Evolutionary conservation across 1,284 basidiomycete species (phyloP).

Genomic region (Ceratobasidium sp.): DNA sequence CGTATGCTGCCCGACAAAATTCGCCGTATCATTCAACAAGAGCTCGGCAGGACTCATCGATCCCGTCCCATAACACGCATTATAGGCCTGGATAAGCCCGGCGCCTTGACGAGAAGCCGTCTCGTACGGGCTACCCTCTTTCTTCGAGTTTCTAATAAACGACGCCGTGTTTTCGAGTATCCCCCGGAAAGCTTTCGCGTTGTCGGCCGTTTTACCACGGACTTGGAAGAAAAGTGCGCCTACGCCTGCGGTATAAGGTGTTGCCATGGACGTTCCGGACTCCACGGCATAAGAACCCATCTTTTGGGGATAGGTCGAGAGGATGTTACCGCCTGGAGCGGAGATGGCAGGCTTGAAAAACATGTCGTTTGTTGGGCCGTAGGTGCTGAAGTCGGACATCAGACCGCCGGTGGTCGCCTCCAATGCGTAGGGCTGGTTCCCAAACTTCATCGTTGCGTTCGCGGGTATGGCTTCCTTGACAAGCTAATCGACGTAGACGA

Average conservation of each 20-base stretch:
- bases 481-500: too few relatives aligned
- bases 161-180: slow-evolving; percentile 73
- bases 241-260: slow-evolving; percentile 72
- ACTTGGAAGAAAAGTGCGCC: slow-evolving; percentile 73
- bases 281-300: too few relatives aligned
- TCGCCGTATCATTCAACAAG: neutral
- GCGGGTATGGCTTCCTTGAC: too few relatives aligned
- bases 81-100: slow-evolving; percentile 74
- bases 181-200: slow-evolving; percentile 62
- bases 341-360: slow-evolving; percentile 70
- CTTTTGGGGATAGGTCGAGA: slow-evolving; percentile 74
- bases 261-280: slow-evolving; percentile 64
- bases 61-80: slow-evolving; percentile 58
- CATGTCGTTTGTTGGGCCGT: slow-evolving; percentile 73
- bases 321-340: slow-evolving; percentile 74
- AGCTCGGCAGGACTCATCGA: neutral
- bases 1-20: neutral
- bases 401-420: too few relatives aligned
- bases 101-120: slow-evolving; percentile 76
- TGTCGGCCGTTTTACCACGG: slow-evolving; percentile 65
- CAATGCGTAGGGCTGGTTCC: too few relatives aligned
- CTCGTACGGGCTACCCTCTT: slow-evolving; percentile 65
- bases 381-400: slow-evolving; percentile 69
- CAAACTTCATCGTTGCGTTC: too few relatives aligned
- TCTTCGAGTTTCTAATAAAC: slow-evolving; percentile 52